Conservation (phyloP, 1,139 yeast genomes). For the Yamadazyma pseudoaaseri region DNA sequence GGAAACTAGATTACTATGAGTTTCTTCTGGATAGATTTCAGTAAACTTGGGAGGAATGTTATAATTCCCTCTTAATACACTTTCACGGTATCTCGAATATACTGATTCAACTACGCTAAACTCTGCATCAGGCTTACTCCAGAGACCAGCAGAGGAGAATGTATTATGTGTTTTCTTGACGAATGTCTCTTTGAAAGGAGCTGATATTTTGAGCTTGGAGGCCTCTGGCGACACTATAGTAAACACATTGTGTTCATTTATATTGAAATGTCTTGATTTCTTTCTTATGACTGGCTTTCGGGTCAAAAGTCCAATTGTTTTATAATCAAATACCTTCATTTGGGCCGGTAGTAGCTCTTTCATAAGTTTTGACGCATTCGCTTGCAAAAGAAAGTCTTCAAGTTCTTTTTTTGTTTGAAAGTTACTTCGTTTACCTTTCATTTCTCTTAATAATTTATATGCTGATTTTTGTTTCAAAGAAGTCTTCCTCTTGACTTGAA, state of each 20-base stretch:
- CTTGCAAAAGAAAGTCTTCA: slow-evolving; percentile 21
- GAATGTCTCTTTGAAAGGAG: slow-evolving; percentile 18
- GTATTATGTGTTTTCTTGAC: slow-evolving; percentile 10
- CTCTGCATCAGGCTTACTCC: slow-evolving; percentile 4
- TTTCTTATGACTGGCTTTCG: slow-evolving; percentile 22
- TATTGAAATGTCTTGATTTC: slow-evolving; percentile 10
- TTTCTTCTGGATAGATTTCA: slow-evolving; percentile 31
- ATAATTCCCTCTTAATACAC: slow-evolving; percentile 25
- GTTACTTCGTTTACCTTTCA: slow-evolving; percentile 18
- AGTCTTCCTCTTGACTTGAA: slow-evolving; percentile 36
- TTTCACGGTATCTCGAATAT: slow-evolving; percentile 26
- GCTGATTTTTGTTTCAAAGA: slow-evolving; percentile 29
- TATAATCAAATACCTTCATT: slow-evolving; percentile 27
- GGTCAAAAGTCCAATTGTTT: slow-evolving; percentile 13
- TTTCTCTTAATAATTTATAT: slow-evolving; percentile 15
- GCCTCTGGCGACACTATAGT: slow-evolving; percentile 10
- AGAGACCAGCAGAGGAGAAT: background rate
- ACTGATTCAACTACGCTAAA: slow-evolving; percentile 18
- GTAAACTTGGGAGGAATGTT: slow-evolving; percentile 27
- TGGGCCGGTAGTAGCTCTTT: slow-evolving; percentile 29
- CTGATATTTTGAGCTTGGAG: slow-evolving; percentile 12
- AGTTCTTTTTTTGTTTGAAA: slow-evolving; percentile 29
- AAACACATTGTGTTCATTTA: slow-evolving; percentile 9
- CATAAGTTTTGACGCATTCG: slow-evolving; percentile 24
- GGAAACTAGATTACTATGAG: slow-evolving; percentile 16